Percentiles rank a stretch among this genome's conserved stretches.
Conservation (phyloP, 495 filamentous ascomycete genomes). For the Pyrenula massariospora region DNA sequence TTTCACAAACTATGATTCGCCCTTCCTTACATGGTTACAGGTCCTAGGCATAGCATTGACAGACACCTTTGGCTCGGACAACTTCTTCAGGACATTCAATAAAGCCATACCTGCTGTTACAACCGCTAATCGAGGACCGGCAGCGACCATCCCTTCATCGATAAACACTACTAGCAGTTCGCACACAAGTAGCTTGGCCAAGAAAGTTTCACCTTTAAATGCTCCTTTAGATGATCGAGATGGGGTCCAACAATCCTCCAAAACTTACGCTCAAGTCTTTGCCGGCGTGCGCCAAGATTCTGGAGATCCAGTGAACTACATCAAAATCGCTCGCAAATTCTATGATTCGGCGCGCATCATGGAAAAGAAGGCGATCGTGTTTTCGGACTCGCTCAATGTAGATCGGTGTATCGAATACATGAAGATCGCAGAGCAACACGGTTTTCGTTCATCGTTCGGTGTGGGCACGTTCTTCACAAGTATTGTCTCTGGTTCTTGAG, state of each 20-base stretch:
- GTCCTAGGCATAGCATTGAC: constrained; percentile 85
- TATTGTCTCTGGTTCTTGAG: constrained; percentile 16
- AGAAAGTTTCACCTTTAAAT: constrained; percentile 17
- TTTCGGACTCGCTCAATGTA: constrained; percentile 89
- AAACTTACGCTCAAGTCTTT: constrained; percentile 76
- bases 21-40: constrained; percentile 15
- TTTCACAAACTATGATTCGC: neutral
- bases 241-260: constrained; percentile 6
- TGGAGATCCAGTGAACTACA: constrained; percentile 73
- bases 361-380: constrained; percentile 87
- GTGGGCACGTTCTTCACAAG: constrained; percentile 92
- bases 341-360: constrained; percentile 67
- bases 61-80: constrained; percentile 93
- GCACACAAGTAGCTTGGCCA: constrained; percentile 14
- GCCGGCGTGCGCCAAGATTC: constrained; percentile 89
- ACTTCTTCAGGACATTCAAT: constrained; percentile 76
- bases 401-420: constrained; percentile 88
- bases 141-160: constrained; percentile 17
- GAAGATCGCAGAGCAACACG: constrained; percentile 60
- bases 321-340: constrained; percentile 75
- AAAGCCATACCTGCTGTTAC: constrained; percentile 39
- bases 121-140: constrained; percentile 19
- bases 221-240: constrained; percentile 9
- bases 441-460: constrained; percentile 78
- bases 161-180: constrained; percentile 16